A percentile compares a stretch with the other conserved stretches of the same genome.
These are phyloP conservation scores for Acrocalymma vagum DNA, from an alignment of 2,329 filamentous ascomycete species.

Conservation along the genomic window DNA sequence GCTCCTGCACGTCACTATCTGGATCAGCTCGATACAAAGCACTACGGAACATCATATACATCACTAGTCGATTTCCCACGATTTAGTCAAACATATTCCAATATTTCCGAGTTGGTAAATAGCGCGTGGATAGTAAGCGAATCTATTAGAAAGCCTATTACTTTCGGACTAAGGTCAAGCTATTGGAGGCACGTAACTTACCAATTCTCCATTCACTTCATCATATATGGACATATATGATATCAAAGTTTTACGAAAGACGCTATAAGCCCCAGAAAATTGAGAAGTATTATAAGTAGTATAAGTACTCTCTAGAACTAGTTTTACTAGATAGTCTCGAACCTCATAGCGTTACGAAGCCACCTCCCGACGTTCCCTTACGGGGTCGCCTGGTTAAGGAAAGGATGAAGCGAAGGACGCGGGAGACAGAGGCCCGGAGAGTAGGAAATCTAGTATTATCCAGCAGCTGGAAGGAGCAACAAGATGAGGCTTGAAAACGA, in stretches of 20 bases:
- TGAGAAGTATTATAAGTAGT: too few relatives aligned
- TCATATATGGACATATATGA: constrained; percentile 7
- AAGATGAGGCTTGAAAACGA: too few relatives aligned
- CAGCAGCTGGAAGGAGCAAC: too few relatives aligned
- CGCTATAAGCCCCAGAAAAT: too few relatives aligned
- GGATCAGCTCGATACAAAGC: constrained; percentile 7
- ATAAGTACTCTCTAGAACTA: constrained; percentile 4
- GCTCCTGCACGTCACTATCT: constrained; percentile 10
- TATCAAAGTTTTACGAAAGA: constrained; percentile 10
- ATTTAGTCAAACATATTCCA: constrained; percentile 8
- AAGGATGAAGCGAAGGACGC: constrained; percentile 8
- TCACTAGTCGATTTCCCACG: constrained; percentile 9
- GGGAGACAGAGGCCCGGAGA: too few relatives aligned
- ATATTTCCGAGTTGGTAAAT: constrained; percentile 10
- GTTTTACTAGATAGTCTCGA: constrained; percentile 6
- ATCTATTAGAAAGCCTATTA: too few relatives aligned
- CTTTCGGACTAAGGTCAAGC: too few relatives aligned
- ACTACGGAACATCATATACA: constrained; percentile 9
- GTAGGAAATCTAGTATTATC: too few relatives aligned
- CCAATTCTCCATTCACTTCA: constrained; percentile 10
- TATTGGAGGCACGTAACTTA: constrained; percentile 10
- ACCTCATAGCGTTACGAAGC: constrained; percentile 6
- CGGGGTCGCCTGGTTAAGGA: constrained; percentile 5
- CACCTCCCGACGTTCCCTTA: constrained; percentile 1
- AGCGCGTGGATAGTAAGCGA: constrained; percentile 10